phyloP scores from a whole-genome alignment of 176 grass and related monocot species.

The Panicum miliaceum region DNA sequence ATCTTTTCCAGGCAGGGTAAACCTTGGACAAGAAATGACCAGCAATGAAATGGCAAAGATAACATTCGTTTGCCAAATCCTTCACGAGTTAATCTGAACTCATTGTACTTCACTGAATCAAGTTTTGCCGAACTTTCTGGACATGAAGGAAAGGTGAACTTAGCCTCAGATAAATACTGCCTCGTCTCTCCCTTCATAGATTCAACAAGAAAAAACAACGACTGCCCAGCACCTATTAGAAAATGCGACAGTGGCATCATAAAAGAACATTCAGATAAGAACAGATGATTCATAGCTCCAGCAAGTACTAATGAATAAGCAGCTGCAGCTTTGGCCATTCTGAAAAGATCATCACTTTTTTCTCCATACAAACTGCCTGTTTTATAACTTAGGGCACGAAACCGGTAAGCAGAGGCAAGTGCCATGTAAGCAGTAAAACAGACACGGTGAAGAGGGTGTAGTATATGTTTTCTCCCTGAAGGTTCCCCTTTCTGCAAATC shows the following conservation, averaged over 20 bases:
- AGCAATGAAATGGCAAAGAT: constrained; percentile 56
- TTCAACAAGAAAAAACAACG: constrained; percentile 59
- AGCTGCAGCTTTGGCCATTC: constrained; percentile 61
- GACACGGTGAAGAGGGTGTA: constrained; percentile 76
- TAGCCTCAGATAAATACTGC: constrained; percentile 30
- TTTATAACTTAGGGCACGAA: constrained; percentile 43
- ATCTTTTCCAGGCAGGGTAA: constrained; percentile 63
- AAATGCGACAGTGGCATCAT: constrained; percentile 61
- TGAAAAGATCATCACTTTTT: constrained; percentile 37
- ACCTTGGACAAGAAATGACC: constrained; percentile 66
- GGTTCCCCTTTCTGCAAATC: constrained; percentile 40
- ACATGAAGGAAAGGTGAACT: constrained; percentile 38
- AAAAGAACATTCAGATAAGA: constrained; percentile 74
- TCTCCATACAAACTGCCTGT: constrained; percentile 28
- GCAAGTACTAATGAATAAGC: constrained; percentile 76
- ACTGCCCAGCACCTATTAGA: constrained; percentile 64
- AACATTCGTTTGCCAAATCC: constrained; percentile 54
- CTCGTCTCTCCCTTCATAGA: constrained; percentile 31
- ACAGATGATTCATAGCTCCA: constrained; percentile 65
- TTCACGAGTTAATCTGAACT: constrained; percentile 59
- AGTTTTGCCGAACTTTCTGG: constrained; percentile 29
- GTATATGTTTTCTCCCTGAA: constrained; percentile 46
- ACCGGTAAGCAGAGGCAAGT: constrained; percentile 81
- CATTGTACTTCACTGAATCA: constrained; percentile 37
- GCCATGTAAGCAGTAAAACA: constrained; percentile 63